These are phyloP conservation scores for Linum tenue DNA, from an alignment of 345 rosid genomes.

Conservation along the genomic window DNA sequence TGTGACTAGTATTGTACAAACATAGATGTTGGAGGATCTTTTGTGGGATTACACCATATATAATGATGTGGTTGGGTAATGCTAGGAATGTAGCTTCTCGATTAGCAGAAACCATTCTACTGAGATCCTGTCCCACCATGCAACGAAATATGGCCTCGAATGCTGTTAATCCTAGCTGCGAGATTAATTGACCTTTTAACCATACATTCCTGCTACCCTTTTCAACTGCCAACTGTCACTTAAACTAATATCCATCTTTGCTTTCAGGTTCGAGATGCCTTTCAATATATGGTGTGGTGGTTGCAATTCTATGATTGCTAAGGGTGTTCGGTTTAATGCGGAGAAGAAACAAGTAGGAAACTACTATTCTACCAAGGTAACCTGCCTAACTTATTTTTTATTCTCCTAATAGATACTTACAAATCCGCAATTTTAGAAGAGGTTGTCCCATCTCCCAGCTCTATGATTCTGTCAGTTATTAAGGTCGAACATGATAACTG, in stretches of 20 bases:
- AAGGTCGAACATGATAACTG: background rate
- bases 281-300: conserved; percentile 96
- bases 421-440: background rate
- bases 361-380: conserved; percentile 94
- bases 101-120: background rate
- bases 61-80: background rate
- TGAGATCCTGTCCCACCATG: background rate
- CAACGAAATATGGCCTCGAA: background rate
- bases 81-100: background rate
- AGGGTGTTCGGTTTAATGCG: conserved; percentile 96
- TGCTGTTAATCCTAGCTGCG: background rate
- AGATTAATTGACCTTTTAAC: background rate
- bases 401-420: background rate
- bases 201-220: no score
- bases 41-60: background rate
- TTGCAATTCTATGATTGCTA: conserved; percentile 89
- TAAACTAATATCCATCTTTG: conserved; percentile 1
- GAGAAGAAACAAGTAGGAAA: conserved; percentile 98
- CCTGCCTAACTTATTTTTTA: background rate
- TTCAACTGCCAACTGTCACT: background rate
- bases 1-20: background rate
- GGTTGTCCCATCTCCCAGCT: background rate
- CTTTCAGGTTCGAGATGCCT: conserved; percentile 92
- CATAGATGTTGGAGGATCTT: background rate
- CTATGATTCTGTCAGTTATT: background rate